A percentile compares a stretch with the other conserved stretches of the same genome.
These are phyloP conservation scores for Alternaria tenuissima DNA, from an alignment of 2,329 filamentous ascomycete genomes.

Conservation along the genomic window DNA sequence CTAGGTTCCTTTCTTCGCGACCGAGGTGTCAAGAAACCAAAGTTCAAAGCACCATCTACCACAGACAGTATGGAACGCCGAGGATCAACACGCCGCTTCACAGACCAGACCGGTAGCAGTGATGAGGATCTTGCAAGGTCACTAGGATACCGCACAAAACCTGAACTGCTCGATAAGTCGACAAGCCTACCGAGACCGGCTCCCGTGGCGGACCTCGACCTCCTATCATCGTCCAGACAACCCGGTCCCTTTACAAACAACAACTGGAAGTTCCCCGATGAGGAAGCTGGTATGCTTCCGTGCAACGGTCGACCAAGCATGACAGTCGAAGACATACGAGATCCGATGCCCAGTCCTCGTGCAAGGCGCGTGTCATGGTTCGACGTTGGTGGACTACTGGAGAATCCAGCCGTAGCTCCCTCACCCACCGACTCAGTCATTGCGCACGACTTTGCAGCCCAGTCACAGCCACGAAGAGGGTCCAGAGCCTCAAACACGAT, in stretches of 20 bases:
- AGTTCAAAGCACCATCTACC: conserved; percentile 70
- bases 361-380: conserved; percentile 76
- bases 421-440: conserved; percentile 49
- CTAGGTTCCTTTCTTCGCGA: conserved; percentile 93
- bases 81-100: conserved; percentile 67
- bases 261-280: conserved; percentile 47
- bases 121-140: conserved; percentile 89
- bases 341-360: conserved; percentile 50
- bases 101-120: conserved; percentile 80
- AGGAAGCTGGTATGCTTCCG: conserved; percentile 25
- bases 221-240: conserved; percentile 33
- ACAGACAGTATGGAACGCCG: conserved; percentile 64
- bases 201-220: conserved; percentile 40
- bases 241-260: conserved; percentile 37
- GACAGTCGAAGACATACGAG: conserved; percentile 36
- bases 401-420: conserved; percentile 50
- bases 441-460: conserved; percentile 54
- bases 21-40: conserved; percentile 84
- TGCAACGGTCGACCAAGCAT: conserved; percentile 33
- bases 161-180: conserved; percentile 57
- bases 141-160: conserved; percentile 73
- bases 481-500: conserved; percentile 43
- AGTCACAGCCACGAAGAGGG: conserved; percentile 38
- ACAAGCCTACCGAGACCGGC: conserved; percentile 53
- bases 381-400: conserved; percentile 80